phyloP scores from a whole-genome alignment of 129 eudicot genomes.

The Kitagawia praeruptora region DNA sequence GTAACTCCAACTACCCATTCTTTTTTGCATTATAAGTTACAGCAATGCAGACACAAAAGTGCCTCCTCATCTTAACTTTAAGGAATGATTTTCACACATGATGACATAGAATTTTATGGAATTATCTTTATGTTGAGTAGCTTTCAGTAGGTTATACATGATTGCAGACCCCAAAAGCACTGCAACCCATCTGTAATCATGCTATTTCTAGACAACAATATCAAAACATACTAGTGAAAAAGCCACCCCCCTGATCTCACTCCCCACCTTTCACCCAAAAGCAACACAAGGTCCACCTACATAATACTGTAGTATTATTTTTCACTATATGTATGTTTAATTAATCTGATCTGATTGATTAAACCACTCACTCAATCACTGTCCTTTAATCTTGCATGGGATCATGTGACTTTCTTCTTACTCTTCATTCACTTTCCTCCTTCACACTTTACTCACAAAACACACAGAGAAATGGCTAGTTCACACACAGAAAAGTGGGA shows the following conservation, averaged over 20 bases:
- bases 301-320: slow-evolving; percentile 7
- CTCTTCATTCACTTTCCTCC: slow-evolving; percentile 17
- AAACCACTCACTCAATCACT: slow-evolving; percentile 41
- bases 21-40: not conserved
- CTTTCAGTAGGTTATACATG: slow-evolving; percentile 36
- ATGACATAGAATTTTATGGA: slow-evolving; percentile 19
- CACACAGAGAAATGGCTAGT: slow-evolving; percentile 16
- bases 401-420: slow-evolving; percentile 23
- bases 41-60: not conserved
- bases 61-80: slow-evolving; percentile 22
- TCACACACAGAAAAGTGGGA: slow-evolving; percentile 5
- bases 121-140: slow-evolving; percentile 22
- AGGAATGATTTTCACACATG: slow-evolving; percentile 34
- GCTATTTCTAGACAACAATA: slow-evolving; percentile 15
- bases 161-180: slow-evolving; percentile 68
- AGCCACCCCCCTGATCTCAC: slow-evolving; percentile 2
- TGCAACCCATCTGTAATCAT: slow-evolving; percentile 38
- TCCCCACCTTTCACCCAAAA: slow-evolving; percentile 78
- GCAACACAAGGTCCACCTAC: slow-evolving; percentile 36
- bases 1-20: too few relatives aligned
- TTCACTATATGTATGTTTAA: slow-evolving; percentile 34
- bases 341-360: slow-evolving; percentile 30
- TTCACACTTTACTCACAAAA: slow-evolving; percentile 10
- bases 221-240: slow-evolving; percentile 12
- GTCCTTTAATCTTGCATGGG: slow-evolving; percentile 67